phyloP scores from a whole-genome alignment of 768 basidiomycete species.

The Panaeolus cyanescens region DNA sequence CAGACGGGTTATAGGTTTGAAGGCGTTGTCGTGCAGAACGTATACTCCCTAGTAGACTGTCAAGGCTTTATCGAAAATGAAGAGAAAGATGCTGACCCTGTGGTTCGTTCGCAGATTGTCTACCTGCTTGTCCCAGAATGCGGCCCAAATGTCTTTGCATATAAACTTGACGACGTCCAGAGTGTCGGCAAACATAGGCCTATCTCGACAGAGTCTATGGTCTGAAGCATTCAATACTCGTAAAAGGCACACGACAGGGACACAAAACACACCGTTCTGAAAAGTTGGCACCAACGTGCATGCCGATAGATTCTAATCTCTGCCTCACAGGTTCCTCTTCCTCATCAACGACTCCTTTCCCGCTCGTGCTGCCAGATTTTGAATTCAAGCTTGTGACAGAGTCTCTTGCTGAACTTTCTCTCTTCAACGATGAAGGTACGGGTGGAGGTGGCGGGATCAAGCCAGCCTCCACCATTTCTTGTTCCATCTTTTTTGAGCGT shows the following conservation, averaged over 20 bases:
- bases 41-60: slow-evolving; percentile 72
- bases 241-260: background rate
- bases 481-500: slow-evolving; percentile 68
- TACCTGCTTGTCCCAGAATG: slow-evolving; percentile 93
- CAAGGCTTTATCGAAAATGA: background rate
- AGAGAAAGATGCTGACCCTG: slow-evolving; percentile 53
- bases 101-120: slow-evolving; percentile 96
- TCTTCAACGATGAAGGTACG: slow-evolving; percentile 38
- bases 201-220: slow-evolving; percentile 72
- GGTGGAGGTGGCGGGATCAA: slow-evolving; percentile 57
- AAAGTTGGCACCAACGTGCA: slow-evolving; percentile 85
- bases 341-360: slow-evolving; percentile 50
- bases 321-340: slow-evolving; percentile 73
- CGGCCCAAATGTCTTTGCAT: slow-evolving; percentile 94
- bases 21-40: slow-evolving; percentile 89
- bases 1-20: slow-evolving; percentile 81
- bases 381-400: slow-evolving; percentile 25
- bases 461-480: slow-evolving; percentile 80
- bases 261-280: slow-evolving; percentile 70
- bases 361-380: slow-evolving; percentile 31
- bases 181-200: slow-evolving; percentile 76
- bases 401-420: slow-evolving; percentile 41
- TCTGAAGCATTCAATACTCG: slow-evolving; percentile 9
- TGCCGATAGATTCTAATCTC: slow-evolving; percentile 80
- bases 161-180: slow-evolving; percentile 93